These are phyloP conservation scores for Trichoderma polysporum DNA, from an alignment of 2,329 filamentous ascomycete species.

Conservation along the genomic window DNA sequence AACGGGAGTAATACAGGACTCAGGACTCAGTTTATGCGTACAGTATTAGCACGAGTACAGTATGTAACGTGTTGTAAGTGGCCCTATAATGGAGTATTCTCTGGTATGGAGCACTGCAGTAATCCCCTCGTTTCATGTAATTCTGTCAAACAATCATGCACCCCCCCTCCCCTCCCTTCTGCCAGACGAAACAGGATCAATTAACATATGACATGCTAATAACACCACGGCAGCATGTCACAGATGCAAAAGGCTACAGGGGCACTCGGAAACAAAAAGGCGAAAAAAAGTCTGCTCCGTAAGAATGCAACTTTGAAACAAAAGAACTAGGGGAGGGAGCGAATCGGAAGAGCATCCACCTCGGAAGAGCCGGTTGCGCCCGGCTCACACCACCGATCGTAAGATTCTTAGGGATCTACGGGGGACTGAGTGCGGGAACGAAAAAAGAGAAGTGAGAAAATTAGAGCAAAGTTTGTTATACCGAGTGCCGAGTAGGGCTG, in stretches of 20 bases:
- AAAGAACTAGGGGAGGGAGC: background rate
- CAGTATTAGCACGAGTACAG: background rate
- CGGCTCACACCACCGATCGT: conserved; percentile 19
- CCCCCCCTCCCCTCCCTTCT: background rate
- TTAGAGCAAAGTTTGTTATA: background rate
- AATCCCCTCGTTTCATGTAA: background rate
- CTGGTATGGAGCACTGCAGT: background rate
- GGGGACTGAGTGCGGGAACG: background rate
- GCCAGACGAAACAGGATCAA: background rate
- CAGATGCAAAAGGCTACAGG: background rate
- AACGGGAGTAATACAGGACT: background rate
- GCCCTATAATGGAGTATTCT: background rate
- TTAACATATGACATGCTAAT: conserved; percentile 5
- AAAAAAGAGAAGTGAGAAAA: background rate
- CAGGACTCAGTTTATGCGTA: conserved; percentile 3
- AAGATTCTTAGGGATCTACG: conserved; percentile 14
- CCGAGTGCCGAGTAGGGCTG: conserved; percentile 13
- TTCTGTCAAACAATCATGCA: background rate
- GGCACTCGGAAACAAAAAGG: background rate
- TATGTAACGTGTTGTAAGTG: too few species aligned
- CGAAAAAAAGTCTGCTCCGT: background rate
- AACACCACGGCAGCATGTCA: background rate
- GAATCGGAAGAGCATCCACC: conserved; percentile 7
- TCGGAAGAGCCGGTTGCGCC: conserved; percentile 16
- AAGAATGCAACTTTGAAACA: conserved; percentile 3